Evolutionary conservation across 2,329 filamentous ascomycete species (phyloP), one percentile per base, ranked within the genome.

Genomic region (Colletotrichum sp.): DNA sequence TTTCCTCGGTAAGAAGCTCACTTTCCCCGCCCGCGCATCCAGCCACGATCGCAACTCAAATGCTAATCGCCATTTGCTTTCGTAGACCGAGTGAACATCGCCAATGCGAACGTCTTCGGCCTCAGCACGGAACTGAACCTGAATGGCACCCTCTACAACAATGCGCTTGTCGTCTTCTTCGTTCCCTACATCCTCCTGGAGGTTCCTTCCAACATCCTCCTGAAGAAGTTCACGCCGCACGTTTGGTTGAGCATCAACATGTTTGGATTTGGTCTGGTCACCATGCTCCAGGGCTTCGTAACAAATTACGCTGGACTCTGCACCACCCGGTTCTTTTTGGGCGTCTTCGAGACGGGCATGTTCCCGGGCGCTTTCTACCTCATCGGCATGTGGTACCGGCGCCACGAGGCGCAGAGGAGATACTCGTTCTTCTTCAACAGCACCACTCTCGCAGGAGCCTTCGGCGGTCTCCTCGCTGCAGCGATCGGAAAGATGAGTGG

Each of bases 341-440:
- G 96, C 10, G 67, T 95, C 1, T 93, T 93, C 76, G 93, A 95
- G 85, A 92, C 92, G 7, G 94, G 93, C 83, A 95, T 96, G 90
- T 95, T 75, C 6, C 73, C 73, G 5, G 73, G 73, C 32, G 87
- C 85, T 66, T 90, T 94, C 82, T 94, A 96, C 81, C 86, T 96
- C 9, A 92, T 96, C 77, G 92, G 94, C 74, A 96, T 96, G 93
- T 98, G 94, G 96, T 99, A 99, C 80, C 93, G 93, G 75, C 92
- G 96, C 75, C 88, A 89, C 60, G 97, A 99, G 85, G 95, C 96
- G 3, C 96, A 99, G 85, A 95, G 95, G 81, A 93, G 97, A 34
- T 98, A 96, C 86, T 94, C 93, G 18, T 96, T 99, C 88, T 99
- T 99, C 89, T 99, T 99, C 88, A 93, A 91, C 81, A 95, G 90